Conservation (phyloP, 331 rosid genomes). For the Stylosanthes scabra region DNA sequence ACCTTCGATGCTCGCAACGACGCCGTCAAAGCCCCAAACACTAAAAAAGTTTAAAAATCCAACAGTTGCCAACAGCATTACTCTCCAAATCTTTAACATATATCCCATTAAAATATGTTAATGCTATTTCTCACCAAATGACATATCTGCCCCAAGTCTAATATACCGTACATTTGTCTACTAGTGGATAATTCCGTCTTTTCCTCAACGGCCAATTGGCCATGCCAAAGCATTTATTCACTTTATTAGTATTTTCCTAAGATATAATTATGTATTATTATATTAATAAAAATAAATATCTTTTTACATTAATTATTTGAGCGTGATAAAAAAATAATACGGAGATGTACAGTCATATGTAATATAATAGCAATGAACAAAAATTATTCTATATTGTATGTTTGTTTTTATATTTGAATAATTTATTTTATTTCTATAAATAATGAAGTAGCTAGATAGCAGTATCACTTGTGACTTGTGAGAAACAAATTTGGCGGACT, state of each 20-base stretch:
- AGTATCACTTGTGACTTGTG: background rate
- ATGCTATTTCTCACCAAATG: background rate
- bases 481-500: background rate
- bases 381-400: background rate
- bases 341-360: no score
- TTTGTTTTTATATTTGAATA: no score
- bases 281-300: no score
- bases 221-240: background rate
- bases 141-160: background rate
- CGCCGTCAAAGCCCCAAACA: slow-evolving; percentile 48
- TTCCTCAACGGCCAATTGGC: slow-evolving; percentile 4
- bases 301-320: no score
- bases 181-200: slow-evolving; percentile 3
- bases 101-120: background rate
- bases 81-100: slow-evolving; percentile 1
- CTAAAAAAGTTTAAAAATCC: slow-evolving; percentile 8
- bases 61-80: slow-evolving; percentile 11
- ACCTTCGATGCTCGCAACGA: slow-evolving; percentile 39
- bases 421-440: no score
- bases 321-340: no score
- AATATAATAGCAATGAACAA: no score
- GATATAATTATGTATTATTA: no score
- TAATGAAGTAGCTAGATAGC: no score
- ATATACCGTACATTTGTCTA: background rate
- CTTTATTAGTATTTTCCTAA: no score